Percentiles rank a stretch among this genome's conserved stretches.
These are phyloP conservation scores for Tulasnella sp. DNA, from an alignment of 768 basidiomycete genomes.

Conservation along the genomic window DNA sequence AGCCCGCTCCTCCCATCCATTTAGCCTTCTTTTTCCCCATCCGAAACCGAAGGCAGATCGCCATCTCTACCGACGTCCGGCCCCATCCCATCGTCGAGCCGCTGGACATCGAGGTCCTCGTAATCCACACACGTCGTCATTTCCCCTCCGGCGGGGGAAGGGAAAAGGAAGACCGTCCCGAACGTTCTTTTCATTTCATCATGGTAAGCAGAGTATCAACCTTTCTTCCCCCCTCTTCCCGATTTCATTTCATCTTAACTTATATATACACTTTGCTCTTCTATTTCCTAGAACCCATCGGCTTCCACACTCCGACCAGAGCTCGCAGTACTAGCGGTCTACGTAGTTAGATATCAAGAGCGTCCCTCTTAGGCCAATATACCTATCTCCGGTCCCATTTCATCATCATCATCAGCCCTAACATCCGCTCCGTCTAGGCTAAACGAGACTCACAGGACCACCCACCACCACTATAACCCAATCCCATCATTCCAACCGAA, in stretches of 20 bases:
- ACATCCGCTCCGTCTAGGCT: background rate
- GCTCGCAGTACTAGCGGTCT: no score
- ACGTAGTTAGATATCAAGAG: background rate
- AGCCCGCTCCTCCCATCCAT: no score
- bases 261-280: background rate
- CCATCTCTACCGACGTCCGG: background rate
- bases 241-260: background rate
- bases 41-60: no score
- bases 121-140: background rate
- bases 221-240: background rate
- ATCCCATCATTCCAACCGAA: background rate
- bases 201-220: background rate
- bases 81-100: background rate
- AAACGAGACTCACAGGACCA: background rate
- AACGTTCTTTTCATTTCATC: no score
- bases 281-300: background rate
- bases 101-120: background rate
- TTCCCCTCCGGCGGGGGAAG: background rate
- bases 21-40: no score
- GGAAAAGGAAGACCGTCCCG: no score
- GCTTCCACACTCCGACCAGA: no score
- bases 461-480: background rate
- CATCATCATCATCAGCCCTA: background rate
- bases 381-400: background rate
- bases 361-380: background rate